Evolutionary conservation across 371 early-diverging fungal genomes (phyloP).

Genomic region (Saksenaea vasiformis): DNA sequence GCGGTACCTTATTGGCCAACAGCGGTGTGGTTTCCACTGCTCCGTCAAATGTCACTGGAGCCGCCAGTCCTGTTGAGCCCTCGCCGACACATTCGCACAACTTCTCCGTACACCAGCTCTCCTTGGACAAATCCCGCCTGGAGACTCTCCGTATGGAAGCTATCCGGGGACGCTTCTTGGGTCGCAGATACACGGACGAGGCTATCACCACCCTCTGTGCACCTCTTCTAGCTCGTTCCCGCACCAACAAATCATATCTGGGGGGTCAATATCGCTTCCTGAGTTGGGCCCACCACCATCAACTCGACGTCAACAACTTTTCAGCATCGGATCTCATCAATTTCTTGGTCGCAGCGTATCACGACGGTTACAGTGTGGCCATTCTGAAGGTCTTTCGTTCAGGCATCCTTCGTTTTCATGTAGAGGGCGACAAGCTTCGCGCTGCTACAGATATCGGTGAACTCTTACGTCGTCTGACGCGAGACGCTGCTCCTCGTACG

Average conservation of each 20-base stretch:
- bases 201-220: background rate
- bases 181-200: background rate
- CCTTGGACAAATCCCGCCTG: background rate
- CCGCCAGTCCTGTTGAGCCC: conserved; percentile 1
- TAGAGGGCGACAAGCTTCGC: no score
- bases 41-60: background rate
- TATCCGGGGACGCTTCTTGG: background rate
- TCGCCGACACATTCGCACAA: background rate
- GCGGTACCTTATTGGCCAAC: conserved; percentile 25
- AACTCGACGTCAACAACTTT: background rate
- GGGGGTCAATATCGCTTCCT: background rate
- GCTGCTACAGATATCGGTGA: no score
- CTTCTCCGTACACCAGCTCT: background rate
- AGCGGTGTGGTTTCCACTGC: conserved; percentile 22
- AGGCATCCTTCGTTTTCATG: conserved; percentile 12
- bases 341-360: background rate
- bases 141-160: conserved; percentile 11
- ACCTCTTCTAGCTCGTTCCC: background rate
- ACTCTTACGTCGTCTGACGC: no score
- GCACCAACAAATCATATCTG: background rate
- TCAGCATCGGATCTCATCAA: conserved; percentile 1
- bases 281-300: background rate
- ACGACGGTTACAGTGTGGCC: background rate
- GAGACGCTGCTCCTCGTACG: no score
- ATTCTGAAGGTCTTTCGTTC: conserved; percentile 15